Evolutionary conservation across 441 rosid species (phyloP).

Genomic region (Gossypium aridum): DNA sequence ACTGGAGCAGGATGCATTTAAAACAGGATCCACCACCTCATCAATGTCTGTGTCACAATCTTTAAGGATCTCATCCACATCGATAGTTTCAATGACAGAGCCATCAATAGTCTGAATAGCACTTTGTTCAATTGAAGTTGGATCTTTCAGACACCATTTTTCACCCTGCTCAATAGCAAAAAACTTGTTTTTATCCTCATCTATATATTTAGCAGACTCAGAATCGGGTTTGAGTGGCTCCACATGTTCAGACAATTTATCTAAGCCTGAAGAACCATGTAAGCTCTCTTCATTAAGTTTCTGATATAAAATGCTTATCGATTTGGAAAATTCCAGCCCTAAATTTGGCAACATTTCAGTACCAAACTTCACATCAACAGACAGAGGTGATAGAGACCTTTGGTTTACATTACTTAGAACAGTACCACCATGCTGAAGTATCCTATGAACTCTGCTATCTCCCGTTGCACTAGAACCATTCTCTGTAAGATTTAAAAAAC

Average conservation of each 20-base stretch:
- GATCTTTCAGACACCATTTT: conserved; percentile 37
- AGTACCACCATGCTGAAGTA: conserved; percentile 39
- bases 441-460: conserved; percentile 15
- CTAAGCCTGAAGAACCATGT: conserved; percentile 25
- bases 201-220: conserved; percentile 26
- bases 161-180: conserved; percentile 39
- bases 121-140: conserved; percentile 23
- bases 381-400: conserved; percentile 22
- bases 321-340: conserved; percentile 54
- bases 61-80: conserved; percentile 47
- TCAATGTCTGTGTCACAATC: conserved; percentile 30
- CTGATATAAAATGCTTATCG: conserved; percentile 47
- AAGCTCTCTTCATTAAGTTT: conserved; percentile 49
- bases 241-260: conserved; percentile 14
- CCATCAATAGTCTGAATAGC: conserved; percentile 25
- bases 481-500: conserved; percentile 29
- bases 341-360: conserved; percentile 42
- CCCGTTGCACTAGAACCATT: conserved; percentile 10
- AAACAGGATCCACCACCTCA: conserved; percentile 14
- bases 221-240: conserved; percentile 22
- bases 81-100: conserved; percentile 40
- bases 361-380: conserved; percentile 38
- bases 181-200: conserved; percentile 34
- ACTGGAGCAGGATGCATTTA: conserved; percentile 5
- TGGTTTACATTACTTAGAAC: conserved; percentile 35